Percentiles rank a stretch among this genome's conserved stretches.
phyloP scores from a whole-genome alignment of 1,284 basidiomycete genomes.

The Porodaedalea pini region DNA sequence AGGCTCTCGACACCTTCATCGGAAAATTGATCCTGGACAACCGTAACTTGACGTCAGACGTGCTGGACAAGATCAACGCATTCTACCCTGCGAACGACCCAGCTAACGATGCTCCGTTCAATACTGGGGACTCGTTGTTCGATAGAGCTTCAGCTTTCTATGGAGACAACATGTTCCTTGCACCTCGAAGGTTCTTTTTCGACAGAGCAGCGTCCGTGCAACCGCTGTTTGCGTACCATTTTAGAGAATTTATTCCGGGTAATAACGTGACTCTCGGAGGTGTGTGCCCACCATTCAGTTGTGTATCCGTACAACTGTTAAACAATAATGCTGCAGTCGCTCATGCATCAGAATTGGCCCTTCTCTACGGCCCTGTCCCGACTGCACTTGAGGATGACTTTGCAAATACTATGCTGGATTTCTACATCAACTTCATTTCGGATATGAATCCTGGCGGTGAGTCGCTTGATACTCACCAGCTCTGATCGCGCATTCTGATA shows the following conservation, averaged over 20 bases:
- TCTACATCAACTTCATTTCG: slow-evolving; percentile 51
- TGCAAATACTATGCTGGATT: slow-evolving; percentile 45
- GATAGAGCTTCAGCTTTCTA: slow-evolving; percentile 55
- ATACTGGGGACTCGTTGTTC: slow-evolving; percentile 56
- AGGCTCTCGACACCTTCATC: slow-evolving; percentile 44
- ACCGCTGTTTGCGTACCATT: slow-evolving; percentile 51
- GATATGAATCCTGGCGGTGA: slow-evolving; percentile 51
- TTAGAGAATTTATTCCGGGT: slow-evolving; percentile 52
- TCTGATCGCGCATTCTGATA: not conserved
- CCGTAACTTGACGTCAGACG: slow-evolving; percentile 40
- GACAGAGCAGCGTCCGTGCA: slow-evolving; percentile 41
- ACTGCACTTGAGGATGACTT: slow-evolving; percentile 41
- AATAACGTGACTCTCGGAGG: slow-evolving; percentile 42
- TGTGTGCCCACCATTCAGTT: slow-evolving; percentile 23
- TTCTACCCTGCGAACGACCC: slow-evolving; percentile 49
- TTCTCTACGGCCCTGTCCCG: slow-evolving; percentile 47
- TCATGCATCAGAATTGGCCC: slow-evolving; percentile 47
- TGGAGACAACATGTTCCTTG: slow-evolving; percentile 52
- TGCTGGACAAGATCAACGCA: slow-evolving; percentile 35
- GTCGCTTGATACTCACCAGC: slow-evolving; percentile 10
- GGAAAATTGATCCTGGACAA: slow-evolving; percentile 46
- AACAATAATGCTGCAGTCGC: slow-evolving; percentile 33
- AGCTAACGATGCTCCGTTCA: slow-evolving; percentile 44
- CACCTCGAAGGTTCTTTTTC: slow-evolving; percentile 46
- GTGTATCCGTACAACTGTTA: not conserved